These are phyloP conservation scores for Jatropha multifida DNA, from an alignment of 441 rosid genomes.

Conservation along the genomic window DNA sequence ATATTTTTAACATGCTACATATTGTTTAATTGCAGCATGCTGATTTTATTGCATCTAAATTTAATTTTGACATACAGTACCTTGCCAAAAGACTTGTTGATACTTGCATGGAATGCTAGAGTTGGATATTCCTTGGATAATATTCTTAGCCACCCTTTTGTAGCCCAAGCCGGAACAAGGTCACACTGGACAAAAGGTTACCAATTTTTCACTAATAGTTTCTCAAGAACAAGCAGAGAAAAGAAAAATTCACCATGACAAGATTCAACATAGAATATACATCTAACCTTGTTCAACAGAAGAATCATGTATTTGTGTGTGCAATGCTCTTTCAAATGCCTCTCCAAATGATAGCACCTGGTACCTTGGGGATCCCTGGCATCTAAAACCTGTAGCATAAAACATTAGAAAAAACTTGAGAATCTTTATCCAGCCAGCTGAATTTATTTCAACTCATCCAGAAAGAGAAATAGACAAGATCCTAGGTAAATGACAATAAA, in stretches of 20 bases:
- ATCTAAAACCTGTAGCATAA: constrained; percentile 73
- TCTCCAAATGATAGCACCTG: constrained; percentile 86
- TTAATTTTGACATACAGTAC: constrained; percentile 27
- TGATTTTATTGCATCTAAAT: neutral
- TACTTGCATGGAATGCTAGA: constrained; percentile 95
- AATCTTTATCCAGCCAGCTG: neutral
- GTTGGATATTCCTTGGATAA: constrained; percentile 94
- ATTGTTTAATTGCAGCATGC: neutral
- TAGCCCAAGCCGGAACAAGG: constrained; percentile 96
- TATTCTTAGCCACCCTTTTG: constrained; percentile 86
- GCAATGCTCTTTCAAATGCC: constrained; percentile 90
- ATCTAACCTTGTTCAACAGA: constrained; percentile 75
- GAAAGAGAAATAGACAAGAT: neutral
- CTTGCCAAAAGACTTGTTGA: constrained; percentile 93
- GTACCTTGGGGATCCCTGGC: constrained; percentile 97
- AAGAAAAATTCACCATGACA: neutral
- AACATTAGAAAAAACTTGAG: neutral
- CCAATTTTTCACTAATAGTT: constrained; percentile 4
- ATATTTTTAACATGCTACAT: neutral
- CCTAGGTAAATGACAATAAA: neutral
- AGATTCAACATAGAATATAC: constrained; percentile 5
- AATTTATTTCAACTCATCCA: neutral
- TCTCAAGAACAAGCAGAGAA: neutral
- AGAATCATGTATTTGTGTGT: constrained; percentile 86
- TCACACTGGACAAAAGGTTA: constrained; percentile 58